phyloP scores from a whole-genome alignment of 129 eudicot species.

The Ambrosia trifida region DNA sequence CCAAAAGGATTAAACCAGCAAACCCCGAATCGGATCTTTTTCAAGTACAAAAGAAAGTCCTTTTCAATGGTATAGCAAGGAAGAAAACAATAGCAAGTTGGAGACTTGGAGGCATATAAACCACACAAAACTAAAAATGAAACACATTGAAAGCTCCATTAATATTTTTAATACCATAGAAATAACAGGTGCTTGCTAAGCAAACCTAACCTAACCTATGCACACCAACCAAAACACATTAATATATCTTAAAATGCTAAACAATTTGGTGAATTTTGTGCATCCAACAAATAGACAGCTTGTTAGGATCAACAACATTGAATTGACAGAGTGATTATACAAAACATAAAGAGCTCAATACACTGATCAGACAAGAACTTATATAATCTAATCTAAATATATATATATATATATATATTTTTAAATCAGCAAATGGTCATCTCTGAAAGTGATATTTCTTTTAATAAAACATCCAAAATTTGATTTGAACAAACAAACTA shows the following conservation, averaged over 20 bases:
- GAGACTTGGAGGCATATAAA: not conserved
- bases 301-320: not conserved
- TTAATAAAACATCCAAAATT: not conserved
- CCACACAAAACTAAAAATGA: not conserved
- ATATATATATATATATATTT: too few relatives aligned
- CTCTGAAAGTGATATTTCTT: too few relatives aligned
- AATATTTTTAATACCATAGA: constrained; percentile 10
- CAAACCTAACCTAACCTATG: not conserved
- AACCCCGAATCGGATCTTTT: not conserved
- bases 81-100: constrained; percentile 17
- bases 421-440: not conserved
- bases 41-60: not conserved
- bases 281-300: not conserved
- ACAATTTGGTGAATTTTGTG: not conserved
- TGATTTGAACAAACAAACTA: not conserved
- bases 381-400: not conserved
- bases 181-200: constrained; percentile 16
- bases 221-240: not conserved
- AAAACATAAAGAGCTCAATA: not conserved
- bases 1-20: not conserved
- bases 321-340: not conserved
- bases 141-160: constrained; percentile 23
- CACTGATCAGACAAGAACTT: not conserved
- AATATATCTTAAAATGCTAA: not conserved
- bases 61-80: not conserved